Percentiles rank a stretch among this genome's conserved stretches.
phyloP scores from a whole-genome alignment of 2,329 filamentous ascomycete genomes.

The Sphaerulina musiva region DNA sequence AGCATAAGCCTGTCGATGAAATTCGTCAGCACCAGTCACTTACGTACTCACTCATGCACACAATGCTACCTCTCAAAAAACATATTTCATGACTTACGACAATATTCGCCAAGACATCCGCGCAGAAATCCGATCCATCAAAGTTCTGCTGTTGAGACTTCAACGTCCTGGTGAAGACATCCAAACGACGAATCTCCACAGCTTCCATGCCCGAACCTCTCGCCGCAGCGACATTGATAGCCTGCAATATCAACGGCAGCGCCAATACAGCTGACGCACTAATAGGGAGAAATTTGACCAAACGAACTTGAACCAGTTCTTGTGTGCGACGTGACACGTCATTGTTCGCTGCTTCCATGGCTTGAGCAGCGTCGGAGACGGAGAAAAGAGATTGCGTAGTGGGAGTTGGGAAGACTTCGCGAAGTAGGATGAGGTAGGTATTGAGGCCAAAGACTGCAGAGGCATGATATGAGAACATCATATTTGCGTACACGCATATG shows the following conservation, averaged over 20 bases:
- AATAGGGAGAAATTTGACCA: slow-evolving; percentile 20
- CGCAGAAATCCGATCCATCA: slow-evolving; percentile 21
- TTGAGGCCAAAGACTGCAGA: slow-evolving; percentile 21
- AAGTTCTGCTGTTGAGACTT: slow-evolving; percentile 21
- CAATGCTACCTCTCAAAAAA: not conserved
- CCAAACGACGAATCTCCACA: slow-evolving; percentile 16
- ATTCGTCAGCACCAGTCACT: not conserved
- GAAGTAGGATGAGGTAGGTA: slow-evolving; percentile 19
- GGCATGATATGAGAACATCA: slow-evolving; percentile 24
- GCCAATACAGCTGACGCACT: slow-evolving; percentile 17
- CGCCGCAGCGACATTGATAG: slow-evolving; percentile 21
- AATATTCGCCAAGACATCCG: slow-evolving; percentile 20
- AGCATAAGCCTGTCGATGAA: slow-evolving; percentile 9
- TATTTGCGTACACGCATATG: slow-evolving; percentile 21
- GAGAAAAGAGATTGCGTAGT: slow-evolving; percentile 14
- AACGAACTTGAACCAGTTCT: slow-evolving; percentile 21
- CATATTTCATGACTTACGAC: not conserved
- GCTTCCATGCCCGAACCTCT: slow-evolving; percentile 20
- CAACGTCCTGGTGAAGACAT: slow-evolving; percentile 20
- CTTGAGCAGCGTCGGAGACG: slow-evolving; percentile 19
- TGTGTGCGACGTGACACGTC: slow-evolving; percentile 20
- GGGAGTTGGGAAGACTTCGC: slow-evolving; percentile 14
- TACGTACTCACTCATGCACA: not conserved
- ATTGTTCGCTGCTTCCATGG: slow-evolving; percentile 18
- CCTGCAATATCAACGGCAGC: slow-evolving; percentile 17